Conservation (phyloP, 208 protist species). For the Angomonas desouzai region DNA sequence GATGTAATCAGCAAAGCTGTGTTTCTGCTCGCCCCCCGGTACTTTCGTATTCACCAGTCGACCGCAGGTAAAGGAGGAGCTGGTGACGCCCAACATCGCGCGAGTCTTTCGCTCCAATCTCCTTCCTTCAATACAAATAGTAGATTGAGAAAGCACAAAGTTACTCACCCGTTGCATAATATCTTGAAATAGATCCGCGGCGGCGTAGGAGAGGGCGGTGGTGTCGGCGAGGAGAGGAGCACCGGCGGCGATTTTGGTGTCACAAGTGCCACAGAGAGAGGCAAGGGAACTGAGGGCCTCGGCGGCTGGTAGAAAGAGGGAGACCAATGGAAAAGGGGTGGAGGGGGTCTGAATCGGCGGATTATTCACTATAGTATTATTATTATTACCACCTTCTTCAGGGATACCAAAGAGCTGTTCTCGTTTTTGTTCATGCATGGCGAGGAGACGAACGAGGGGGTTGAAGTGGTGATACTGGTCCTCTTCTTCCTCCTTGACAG, state of each 20-base stretch:
- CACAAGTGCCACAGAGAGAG: neutral
- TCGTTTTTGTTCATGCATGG: neutral
- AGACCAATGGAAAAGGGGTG: constrained; percentile 15
- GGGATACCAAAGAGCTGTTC: no score
- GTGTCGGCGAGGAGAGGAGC: constrained; percentile 20
- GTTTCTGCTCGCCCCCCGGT: neutral
- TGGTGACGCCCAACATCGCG: constrained; percentile 18
- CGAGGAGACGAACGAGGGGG: neutral
- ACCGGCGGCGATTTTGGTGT: constrained; percentile 8
- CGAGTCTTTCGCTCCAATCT: constrained; percentile 17
- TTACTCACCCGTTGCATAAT: constrained; percentile 14
- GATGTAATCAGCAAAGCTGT: constrained; percentile 2
- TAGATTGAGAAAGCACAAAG: constrained; percentile 18
- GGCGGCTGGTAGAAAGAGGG: constrained; percentile 14
- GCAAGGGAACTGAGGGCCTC: constrained; percentile 18
- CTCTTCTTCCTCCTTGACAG: neutral
- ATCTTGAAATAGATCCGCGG: constrained; percentile 19
- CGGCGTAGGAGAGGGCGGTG: constrained; percentile 14
- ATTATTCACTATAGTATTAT: neutral
- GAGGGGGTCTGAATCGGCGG: neutral
- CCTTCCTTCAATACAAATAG: constrained; percentile 10
- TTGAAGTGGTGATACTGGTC: neutral
- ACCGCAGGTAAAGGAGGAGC: constrained; percentile 8
- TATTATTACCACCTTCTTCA: no score
- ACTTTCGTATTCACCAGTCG: neutral